Evolutionary conservation across 2,329 filamentous ascomycete genomes (phyloP).

Genomic region (Aureobasidium sp.): DNA sequence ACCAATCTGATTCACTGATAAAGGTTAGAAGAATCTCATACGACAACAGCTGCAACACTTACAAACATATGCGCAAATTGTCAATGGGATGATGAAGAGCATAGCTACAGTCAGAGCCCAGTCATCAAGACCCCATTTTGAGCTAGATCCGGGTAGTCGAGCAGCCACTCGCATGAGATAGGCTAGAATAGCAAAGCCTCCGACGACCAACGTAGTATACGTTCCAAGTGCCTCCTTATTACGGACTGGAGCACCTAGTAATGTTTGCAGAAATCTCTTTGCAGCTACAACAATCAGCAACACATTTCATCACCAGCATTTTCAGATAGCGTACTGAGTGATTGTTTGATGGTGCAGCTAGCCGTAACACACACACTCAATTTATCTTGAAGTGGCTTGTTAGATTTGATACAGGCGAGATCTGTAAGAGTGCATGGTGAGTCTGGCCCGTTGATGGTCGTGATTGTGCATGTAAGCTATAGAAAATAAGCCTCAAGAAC

Average conservation of each 20-base stretch:
- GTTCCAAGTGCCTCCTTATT: slow-evolving; percentile 7
- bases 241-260: not conserved
- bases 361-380: slow-evolving; percentile 12
- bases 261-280: slow-evolving; percentile 10
- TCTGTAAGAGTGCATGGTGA: slow-evolving; percentile 15
- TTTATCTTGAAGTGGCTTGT: slow-evolving; percentile 11
- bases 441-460: slow-evolving; percentile 7
- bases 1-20: slow-evolving; percentile 15
- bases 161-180: not conserved
- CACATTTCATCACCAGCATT: not conserved
- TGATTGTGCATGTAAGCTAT: slow-evolving; percentile 7
- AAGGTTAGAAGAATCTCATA: slow-evolving; percentile 19
- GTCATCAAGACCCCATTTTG: slow-evolving; percentile 4
- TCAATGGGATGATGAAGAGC: not conserved
- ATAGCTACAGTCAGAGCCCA: not conserved
- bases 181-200: not conserved
- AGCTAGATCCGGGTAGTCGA: not conserved
- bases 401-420: slow-evolving; percentile 16
- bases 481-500: not conserved
- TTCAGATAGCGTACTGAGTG: not conserved
- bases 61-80: slow-evolving; percentile 5
- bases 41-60: slow-evolving; percentile 15
- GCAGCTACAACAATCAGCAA: slow-evolving; percentile 5
- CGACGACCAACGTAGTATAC: not conserved
- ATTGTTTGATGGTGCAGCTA: slow-evolving; percentile 8